Evolutionary conservation across 768 basidiomycete genomes (phyloP).

Genomic region (Amanita pseudoporphyria): DNA sequence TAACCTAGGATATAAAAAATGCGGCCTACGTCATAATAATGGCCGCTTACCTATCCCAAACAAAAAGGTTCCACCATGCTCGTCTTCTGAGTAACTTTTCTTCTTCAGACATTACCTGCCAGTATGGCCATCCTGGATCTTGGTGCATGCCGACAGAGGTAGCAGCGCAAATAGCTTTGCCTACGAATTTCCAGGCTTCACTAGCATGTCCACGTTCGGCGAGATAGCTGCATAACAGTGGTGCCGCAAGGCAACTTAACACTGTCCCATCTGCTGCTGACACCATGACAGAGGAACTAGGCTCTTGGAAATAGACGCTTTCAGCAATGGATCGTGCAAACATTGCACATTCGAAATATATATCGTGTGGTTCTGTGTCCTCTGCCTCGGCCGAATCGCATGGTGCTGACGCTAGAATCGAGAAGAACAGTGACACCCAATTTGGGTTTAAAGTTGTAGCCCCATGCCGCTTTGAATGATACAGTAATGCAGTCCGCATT

Average conservation of each 20-base stretch:
- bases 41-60: slow-evolving; percentile 31
- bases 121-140: slow-evolving; percentile 30
- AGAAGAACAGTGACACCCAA: slow-evolving; percentile 42
- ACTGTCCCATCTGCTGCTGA: slow-evolving; percentile 39
- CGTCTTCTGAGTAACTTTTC: slow-evolving; percentile 30
- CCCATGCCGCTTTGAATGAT: slow-evolving; percentile 14
- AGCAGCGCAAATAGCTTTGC: slow-evolving; percentile 28
- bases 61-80: slow-evolving; percentile 35
- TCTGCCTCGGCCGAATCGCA: slow-evolving; percentile 9
- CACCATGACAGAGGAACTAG: slow-evolving; percentile 22
- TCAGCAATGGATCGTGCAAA: slow-evolving; percentile 37
- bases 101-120: slow-evolving; percentile 35
- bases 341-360: slow-evolving; percentile 33
- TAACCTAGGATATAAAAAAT: slow-evolving; percentile 18
- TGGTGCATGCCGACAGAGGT: slow-evolving; percentile 34
- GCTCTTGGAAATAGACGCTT: slow-evolving; percentile 29
- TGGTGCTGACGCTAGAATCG: slow-evolving; percentile 35
- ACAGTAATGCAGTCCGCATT: slow-evolving; percentile 37
- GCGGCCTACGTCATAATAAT: not conserved
- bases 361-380: not conserved
- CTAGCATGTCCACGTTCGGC: slow-evolving; percentile 37
- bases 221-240: slow-evolving; percentile 34
- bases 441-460: slow-evolving; percentile 35
- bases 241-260: slow-evolving; percentile 35
- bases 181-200: slow-evolving; percentile 40